Evolutionary conservation across 2,329 filamentous ascomycete genomes (phyloP).

Genomic region (Cladosporium sp.): DNA sequence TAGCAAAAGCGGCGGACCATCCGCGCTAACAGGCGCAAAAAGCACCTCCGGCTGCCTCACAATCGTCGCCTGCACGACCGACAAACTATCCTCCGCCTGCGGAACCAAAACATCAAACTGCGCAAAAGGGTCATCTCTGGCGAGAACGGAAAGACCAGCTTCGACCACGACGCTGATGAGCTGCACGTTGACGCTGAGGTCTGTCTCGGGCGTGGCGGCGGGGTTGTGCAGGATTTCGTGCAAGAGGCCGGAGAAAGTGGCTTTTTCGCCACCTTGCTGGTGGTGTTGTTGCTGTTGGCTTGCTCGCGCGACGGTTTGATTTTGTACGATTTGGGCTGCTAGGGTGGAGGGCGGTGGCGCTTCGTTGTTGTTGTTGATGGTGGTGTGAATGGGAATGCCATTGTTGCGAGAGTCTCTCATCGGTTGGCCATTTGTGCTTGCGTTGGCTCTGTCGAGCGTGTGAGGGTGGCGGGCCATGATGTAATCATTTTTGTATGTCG

Average conservation of each 20-base stretch:
- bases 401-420: conserved; percentile 22
- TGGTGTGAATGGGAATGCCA: conserved; percentile 11
- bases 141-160: conserved; percentile 67
- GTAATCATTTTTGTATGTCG: conserved; percentile 2
- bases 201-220: conserved; percentile 53
- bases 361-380: conserved; percentile 28
- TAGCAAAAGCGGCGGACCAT: conserved; percentile 47
- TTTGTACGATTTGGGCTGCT: conserved; percentile 80
- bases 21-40: conserved; percentile 30
- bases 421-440: conserved; percentile 5
- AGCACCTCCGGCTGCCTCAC: conserved; percentile 70
- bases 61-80: conserved; percentile 70
- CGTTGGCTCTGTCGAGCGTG: conserved; percentile 13
- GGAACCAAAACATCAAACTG: conserved; percentile 50
- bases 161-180: conserved; percentile 79
- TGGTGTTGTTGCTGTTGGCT: conserved; percentile 43
- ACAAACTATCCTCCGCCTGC: conserved; percentile 67
- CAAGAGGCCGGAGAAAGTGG: conserved; percentile 71
- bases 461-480: conserved; percentile 36
- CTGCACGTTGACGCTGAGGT: conserved; percentile 73
- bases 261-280: conserved; percentile 46
- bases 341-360: conserved; percentile 67
- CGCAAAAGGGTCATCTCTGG: conserved; percentile 64
- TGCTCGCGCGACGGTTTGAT: conserved; percentile 54
- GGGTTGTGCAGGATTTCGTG: conserved; percentile 52